Base-by-base conservation (phyloP, 108 stramenopile species). In the Aureococcus anophagefferens region DNA sequence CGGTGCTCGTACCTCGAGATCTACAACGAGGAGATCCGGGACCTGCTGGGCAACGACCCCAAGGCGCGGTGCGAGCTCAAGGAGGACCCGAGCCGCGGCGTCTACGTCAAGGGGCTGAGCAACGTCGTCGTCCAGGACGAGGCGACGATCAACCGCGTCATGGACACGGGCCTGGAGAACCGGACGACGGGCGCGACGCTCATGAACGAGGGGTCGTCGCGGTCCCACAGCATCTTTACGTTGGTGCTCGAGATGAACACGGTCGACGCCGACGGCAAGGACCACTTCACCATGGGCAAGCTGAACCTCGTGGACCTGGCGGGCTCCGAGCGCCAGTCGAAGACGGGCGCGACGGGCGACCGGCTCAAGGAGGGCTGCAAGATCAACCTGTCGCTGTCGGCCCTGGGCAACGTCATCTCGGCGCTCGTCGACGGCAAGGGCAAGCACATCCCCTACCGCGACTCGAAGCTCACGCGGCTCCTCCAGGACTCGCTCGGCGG, bases 311-410 rank as follows among this genome's bases (percentile, higher is more conserved):
- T 86, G 37, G 87, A 88, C 33, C 75, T 88, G 17, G 87, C 87
- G 17, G 87, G 83, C 18, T 68, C 66, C 59, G 85, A 88, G 78
- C 68, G 87, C 35, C 81, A 79, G 30, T 73, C 66, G 69, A 86
- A 86, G 66, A 86, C 85, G 9, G 84, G 84, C 35, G 87, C 85
- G 25, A 76, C 64, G n/a, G 87, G 85, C 17, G 78, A 81, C 25
- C 70, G 84, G 0, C 66, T 88, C 21, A 84, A 85, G 65, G 87
- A 88, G 46, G 87, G 85, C 45, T 71, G 77, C 72, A 85, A 86
- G 76, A 86, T 77, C 73, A 99, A 99, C 74, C 81, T 93, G 64
- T 94, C 92, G 72, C 88, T 99, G 28, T 89, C 94, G 68, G 94
- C 97, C 15, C 89, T 99, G 34, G 97, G 96, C 28, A 96, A 96